Evolutionary conservation across 1,284 basidiomycete genomes (phyloP).

Genomic region (Cryptococcus maquisensis): DNA sequence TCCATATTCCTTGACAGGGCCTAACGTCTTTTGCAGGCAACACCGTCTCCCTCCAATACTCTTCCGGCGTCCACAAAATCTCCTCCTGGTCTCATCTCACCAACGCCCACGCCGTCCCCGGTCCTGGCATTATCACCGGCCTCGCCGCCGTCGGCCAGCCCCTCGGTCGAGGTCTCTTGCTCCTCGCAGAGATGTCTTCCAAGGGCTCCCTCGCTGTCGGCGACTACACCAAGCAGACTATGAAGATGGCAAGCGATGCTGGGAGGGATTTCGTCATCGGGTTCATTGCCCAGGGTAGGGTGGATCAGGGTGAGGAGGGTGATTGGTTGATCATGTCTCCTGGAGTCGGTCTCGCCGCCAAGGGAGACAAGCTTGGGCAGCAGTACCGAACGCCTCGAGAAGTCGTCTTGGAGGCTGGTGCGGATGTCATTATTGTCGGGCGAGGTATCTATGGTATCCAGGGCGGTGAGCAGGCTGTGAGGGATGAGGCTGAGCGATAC

Average conservation of each 20-base stretch:
- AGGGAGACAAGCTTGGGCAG: constrained; percentile 88
- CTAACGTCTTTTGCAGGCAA: constrained; percentile 61
- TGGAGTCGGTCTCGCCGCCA: constrained; percentile 79
- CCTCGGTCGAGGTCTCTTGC: constrained; percentile 76
- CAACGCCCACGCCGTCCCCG: constrained; percentile 92
- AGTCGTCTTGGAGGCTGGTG: constrained; percentile 79
- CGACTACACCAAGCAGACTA: constrained; percentile 76
- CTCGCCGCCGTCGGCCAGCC: constrained; percentile 80
- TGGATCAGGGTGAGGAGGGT: constrained; percentile 71
- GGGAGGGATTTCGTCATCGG: constrained; percentile 85
- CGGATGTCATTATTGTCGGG: constrained; percentile 97
- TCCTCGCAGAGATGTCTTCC: constrained; percentile 96
- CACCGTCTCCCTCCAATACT: constrained; percentile 93
- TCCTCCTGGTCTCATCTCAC: constrained; percentile 96
- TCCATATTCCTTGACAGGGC: neutral
- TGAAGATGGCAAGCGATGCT: constrained; percentile 72
- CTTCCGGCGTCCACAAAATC: constrained; percentile 87
- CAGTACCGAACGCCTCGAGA: constrained; percentile 90
- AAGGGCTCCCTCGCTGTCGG: constrained; percentile 81
- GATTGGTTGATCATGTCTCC: constrained; percentile 93
- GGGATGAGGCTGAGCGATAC: constrained; percentile 75
- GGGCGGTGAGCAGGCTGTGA: constrained; percentile 59
- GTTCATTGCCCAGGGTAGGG: constrained; percentile 85
- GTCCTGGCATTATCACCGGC: constrained; percentile 86
- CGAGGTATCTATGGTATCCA: constrained; percentile 80